Conservation (phyloP, 805 yeast genomes). For the Scheffersomyces lignosus region DNA sequence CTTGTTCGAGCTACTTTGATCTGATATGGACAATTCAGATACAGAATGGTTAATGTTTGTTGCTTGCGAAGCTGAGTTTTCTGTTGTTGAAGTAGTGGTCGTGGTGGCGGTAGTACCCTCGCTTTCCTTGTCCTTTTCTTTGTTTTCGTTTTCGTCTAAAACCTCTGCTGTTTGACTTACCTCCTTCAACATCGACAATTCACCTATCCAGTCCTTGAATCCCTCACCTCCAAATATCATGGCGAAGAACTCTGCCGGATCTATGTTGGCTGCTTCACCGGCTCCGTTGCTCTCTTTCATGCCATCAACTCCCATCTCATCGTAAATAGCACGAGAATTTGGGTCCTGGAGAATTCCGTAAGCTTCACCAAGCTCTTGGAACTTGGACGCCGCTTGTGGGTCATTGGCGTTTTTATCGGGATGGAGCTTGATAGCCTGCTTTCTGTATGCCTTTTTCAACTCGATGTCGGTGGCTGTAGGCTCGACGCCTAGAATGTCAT, state of each 20-base stretch:
- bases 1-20: slow-evolving; percentile 25
- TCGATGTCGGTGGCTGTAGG: slow-evolving; percentile 75
- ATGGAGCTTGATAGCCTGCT: slow-evolving; percentile 83
- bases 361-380: slow-evolving; percentile 69
- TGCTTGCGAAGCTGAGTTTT: slow-evolving; percentile 4
- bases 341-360: slow-evolving; percentile 80
- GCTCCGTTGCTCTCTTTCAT: slow-evolving; percentile 62
- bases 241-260: slow-evolving; percentile 83
- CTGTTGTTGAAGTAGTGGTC: slow-evolving; percentile 5
- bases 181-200: slow-evolving; percentile 74
- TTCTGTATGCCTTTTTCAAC: slow-evolving; percentile 91
- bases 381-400: slow-evolving; percentile 82
- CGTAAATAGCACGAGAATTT: slow-evolving; percentile 69
- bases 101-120: slow-evolving; percentile 5
- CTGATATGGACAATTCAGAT: slow-evolving; percentile 10
- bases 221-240: slow-evolving; percentile 84
- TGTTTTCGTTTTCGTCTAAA: slow-evolving; percentile 38
- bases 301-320: slow-evolving; percentile 66
- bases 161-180: slow-evolving; percentile 62
- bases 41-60: background rate
- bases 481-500: slow-evolving; percentile 72
- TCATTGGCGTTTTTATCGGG: slow-evolving; percentile 98
- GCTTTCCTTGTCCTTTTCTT: slow-evolving; percentile 19
- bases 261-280: slow-evolving; percentile 66
- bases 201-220: slow-evolving; percentile 83